phyloP scores from a whole-genome alignment of 2,329 filamentous ascomycete genomes.

The Thielaviopsis musarum region DNA sequence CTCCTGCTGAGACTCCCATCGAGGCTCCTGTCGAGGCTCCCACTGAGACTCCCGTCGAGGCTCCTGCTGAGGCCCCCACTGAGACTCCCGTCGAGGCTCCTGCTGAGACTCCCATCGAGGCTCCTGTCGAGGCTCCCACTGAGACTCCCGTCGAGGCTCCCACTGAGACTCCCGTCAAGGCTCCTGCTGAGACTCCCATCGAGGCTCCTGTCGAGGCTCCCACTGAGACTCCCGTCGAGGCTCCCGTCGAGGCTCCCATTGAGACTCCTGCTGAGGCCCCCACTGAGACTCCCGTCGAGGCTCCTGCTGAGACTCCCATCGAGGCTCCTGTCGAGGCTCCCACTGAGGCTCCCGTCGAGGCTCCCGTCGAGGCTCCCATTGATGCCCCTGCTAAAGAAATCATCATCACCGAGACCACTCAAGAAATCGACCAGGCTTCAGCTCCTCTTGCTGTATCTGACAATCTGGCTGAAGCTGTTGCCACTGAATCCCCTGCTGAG shows the following conservation, averaged over 20 bases:
- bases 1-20: not conserved
- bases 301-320: conserved; percentile 3
- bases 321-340: not conserved
- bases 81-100: not conserved
- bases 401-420: too few species aligned
- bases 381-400: too few species aligned
- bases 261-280: too few species aligned
- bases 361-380: not conserved
- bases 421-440: too few species aligned
- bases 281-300: not conserved
- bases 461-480: too few species aligned
- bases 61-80: conserved; percentile 4
- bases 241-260: not conserved
- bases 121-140: not conserved
- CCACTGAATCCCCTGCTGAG: too few species aligned
- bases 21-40: too few species aligned
- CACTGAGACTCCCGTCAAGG: not conserved
- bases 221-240: too few species aligned
- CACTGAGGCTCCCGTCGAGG: too few species aligned
- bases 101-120: not conserved
- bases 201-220: not conserved
- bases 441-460: too few species aligned
- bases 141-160: too few species aligned
- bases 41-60: not conserved
- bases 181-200: conserved; percentile 3